Evolutionary conservation across 495 filamentous ascomycete genomes (phyloP).

Genomic region (Terfezia boudieri): DNA sequence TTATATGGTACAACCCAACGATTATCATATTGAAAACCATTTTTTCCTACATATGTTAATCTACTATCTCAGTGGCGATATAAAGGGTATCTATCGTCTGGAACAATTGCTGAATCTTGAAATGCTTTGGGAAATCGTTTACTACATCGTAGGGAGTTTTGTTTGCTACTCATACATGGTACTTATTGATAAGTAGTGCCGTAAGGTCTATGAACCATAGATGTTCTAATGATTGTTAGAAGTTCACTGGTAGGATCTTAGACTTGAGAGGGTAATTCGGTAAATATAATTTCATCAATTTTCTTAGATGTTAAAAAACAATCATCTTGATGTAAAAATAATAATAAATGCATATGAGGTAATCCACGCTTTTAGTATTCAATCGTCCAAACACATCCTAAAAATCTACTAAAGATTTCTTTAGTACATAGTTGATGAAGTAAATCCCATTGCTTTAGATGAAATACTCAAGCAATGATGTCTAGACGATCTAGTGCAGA

Average conservation of each 20-base stretch:
- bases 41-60: neutral
- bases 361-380: constrained; percentile 7
- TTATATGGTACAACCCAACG: constrained; percentile 7
- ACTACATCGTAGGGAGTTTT: neutral
- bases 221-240: neutral
- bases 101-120: neutral
- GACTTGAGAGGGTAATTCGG: neutral
- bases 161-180: neutral
- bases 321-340: neutral
- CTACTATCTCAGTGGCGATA: neutral
- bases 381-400: constrained; percentile 4
- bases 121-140: neutral
- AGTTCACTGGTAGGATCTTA: neutral
- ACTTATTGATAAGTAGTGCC: neutral
- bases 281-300: constrained; percentile 1
- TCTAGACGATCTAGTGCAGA: constrained; percentile 1
- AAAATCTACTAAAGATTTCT: constrained; percentile 3
- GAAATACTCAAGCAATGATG: constrained; percentile 2
- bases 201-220: neutral
- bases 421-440: constrained; percentile 2
- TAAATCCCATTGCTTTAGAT: constrained; percentile 4
- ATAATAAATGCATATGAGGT: constrained; percentile 2
- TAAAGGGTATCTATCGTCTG: neutral
- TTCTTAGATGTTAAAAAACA: neutral
- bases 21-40: neutral